Evolutionary conservation across 163 green algal genomes (phyloP).

Genomic region (Picocystis sp.): DNA sequence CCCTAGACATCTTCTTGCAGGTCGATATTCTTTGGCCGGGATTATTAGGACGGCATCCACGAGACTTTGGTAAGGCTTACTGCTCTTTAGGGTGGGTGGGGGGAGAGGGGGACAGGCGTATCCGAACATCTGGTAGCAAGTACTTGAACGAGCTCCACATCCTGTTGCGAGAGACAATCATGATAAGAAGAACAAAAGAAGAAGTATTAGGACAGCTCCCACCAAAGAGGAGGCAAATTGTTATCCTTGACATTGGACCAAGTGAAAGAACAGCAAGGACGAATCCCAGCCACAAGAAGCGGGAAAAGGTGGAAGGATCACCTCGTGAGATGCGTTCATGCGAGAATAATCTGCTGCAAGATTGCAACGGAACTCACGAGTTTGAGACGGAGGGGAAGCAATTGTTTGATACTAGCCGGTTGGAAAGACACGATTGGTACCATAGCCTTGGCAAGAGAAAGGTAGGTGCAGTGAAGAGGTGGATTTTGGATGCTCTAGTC

Average conservation of each 20-base stretch:
- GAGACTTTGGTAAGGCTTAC: slow-evolving; percentile 65
- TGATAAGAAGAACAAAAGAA: slow-evolving; percentile 83
- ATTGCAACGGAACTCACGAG: not conserved
- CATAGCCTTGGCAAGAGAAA: slow-evolving; percentile 60
- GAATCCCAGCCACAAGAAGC: no score
- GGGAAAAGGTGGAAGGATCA: no score
- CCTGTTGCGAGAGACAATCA: slow-evolving; percentile 61
- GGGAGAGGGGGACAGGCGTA: not conserved
- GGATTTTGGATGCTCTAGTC: slow-evolving; percentile 40
- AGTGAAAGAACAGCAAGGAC: no score
- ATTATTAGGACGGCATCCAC: slow-evolving; percentile 33
- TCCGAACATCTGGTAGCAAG: slow-evolving; percentile 20
- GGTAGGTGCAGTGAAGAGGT: slow-evolving; percentile 55
- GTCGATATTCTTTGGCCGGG: slow-evolving; percentile 57
- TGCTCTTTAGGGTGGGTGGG: slow-evolving; percentile 26
- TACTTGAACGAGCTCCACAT: slow-evolving; percentile 68
- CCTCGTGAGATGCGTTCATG: not conserved
- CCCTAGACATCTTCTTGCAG: slow-evolving; percentile 85
- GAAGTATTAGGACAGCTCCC: slow-evolving; percentile 82
- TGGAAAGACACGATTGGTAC: not conserved
- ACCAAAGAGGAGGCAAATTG: slow-evolving; percentile 74
- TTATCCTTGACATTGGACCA: slow-evolving; percentile 13
- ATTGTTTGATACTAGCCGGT: no score
- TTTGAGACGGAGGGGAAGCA: slow-evolving; percentile 21
- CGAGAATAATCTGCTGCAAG: not conserved